Evolutionary conservation across 306 rosid genomes (phyloP).

Genomic region (Castanospermum australe): DNA sequence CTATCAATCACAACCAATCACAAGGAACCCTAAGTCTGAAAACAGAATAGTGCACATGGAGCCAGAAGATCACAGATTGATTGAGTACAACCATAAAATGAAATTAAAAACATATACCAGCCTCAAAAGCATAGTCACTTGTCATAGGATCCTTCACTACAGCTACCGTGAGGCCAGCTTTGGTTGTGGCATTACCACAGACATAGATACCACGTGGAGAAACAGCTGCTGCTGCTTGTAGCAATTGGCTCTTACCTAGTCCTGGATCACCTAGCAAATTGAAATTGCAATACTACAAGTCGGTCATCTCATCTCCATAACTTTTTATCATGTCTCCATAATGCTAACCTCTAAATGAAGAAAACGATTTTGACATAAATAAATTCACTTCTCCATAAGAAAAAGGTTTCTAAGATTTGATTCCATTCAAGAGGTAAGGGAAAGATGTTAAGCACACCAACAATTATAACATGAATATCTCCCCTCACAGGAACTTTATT

Average conservation of each 20-base stretch:
- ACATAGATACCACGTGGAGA: constrained; percentile 95
- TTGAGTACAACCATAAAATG: constrained; percentile 18
- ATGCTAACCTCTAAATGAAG: neutral
- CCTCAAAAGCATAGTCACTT: constrained; percentile 90
- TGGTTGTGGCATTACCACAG: constrained; percentile 94
- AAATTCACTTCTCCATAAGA: constrained; percentile 9
- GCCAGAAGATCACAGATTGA: constrained; percentile 15
- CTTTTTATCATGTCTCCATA: neutral
- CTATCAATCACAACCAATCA: constrained; percentile 19
- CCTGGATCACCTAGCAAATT: constrained; percentile 85
- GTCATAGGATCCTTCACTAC: constrained; percentile 92
- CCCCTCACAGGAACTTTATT: constrained; percentile 98
- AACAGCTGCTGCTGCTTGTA: constrained; percentile 92
- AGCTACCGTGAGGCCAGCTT: constrained; percentile 92
- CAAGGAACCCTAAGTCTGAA: constrained; percentile 7
- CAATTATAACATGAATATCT: constrained; percentile 89
- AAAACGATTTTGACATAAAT: constrained; percentile 13
- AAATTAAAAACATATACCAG: constrained; percentile 52
- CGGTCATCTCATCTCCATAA: constrained; percentile 23
- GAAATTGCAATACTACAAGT: constrained; percentile 22
- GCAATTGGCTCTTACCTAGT: constrained; percentile 90
- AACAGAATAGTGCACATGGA: neutral
- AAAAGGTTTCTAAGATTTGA: constrained; percentile 18
- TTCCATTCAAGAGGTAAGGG: constrained; percentile 29
- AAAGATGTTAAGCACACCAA: constrained; percentile 61